A percentile compares a stretch with the other conserved stretches of the same genome.
Conservation (phyloP, 2,329 filamentous ascomycete species). For the Penicillium janthinellum region DNA sequence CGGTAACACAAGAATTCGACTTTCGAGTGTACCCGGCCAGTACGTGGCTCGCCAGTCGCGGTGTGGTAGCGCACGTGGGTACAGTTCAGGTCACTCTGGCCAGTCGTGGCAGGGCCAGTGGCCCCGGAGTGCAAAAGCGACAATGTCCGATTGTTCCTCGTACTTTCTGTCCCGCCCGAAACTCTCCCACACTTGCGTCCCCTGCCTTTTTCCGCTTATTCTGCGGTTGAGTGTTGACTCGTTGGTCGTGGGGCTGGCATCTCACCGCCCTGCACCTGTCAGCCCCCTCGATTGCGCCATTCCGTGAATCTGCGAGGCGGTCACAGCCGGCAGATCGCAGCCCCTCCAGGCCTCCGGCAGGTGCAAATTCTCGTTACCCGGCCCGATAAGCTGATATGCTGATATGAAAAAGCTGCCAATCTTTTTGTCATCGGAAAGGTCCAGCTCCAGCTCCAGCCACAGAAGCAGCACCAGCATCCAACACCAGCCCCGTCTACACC, state of each 20-base stretch:
- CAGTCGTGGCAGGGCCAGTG: background rate
- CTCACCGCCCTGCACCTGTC: conserved; percentile 15
- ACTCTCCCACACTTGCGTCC: background rate
- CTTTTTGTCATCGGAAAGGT: background rate
- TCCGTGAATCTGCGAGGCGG: conserved; percentile 23
- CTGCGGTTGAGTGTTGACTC: no score
- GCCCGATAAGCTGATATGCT: conserved; percentile 23
- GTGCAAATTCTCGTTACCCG: conserved; percentile 19
- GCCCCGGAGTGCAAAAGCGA: background rate
- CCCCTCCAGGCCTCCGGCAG: conserved; percentile 6
- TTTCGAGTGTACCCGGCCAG: conserved; percentile 10
- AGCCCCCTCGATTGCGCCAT: conserved; percentile 34
- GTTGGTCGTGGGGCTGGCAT: background rate
- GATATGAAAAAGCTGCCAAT: background rate
- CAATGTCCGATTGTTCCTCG: conserved; percentile 10
- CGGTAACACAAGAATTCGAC: no score
- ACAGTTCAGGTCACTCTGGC: conserved; percentile 9
- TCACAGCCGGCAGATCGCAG: conserved; percentile 25
- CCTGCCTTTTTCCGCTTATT: background rate
- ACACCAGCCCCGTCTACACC: background rate
- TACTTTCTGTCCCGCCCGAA: conserved; percentile 13
- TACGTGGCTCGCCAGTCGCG: conserved; percentile 8
- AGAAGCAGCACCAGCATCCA: background rate
- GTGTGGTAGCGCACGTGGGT: conserved; percentile 5
- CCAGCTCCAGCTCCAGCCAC: background rate